Evolutionary conservation across 2,329 filamentous ascomycete species (phyloP), one percentile per base, ranked within the genome.

Genomic region (Emergomyces orientalis): DNA sequence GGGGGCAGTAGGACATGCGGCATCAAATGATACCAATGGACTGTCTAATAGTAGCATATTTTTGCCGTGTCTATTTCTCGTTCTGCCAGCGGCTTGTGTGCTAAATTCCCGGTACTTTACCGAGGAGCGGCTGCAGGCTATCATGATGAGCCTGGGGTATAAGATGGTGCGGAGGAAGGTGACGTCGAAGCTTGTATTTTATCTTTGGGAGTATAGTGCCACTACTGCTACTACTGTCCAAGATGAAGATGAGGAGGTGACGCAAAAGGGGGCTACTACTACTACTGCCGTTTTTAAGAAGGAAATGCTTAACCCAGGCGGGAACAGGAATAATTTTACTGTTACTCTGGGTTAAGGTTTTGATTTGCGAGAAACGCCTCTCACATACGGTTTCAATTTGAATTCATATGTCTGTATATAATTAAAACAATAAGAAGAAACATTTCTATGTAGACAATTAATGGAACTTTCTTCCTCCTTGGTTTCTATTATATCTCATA

Each of bases 51-150:
- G 5, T n/a, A 32, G 11, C 13, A 6, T 22, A 3, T 70, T 75
- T 47, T 72, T 75, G 30, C 72, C 80, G 0, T 86, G 84, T 51
- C 77, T 99, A 9, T 99, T 99, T 73, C 78, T 99, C 37, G 94
- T 99, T 11, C 79, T 99, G 1, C 94, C 94, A 1, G 85, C 90
- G 39, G 88, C 93, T 25, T 99, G 94, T 71, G 82, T 97, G 59
- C 82, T 84, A 27, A 99, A 99, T 73, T 97, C 92, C 19, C 85
- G 94, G 59, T 99, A 99, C 72, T 84, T 96, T 71, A 87, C 90
- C 62, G 86, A 92, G 65, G 74, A 79, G 22, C 82, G 84, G 60
- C 76, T 99, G 27, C 75, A 82, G 8, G 80, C 81, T 3, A 90
- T 99, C 64, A 91, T 97, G 90, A 73, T 74, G 2, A 84, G 82